Base-by-base conservation (phyloP, 176 grass and related monocot genomes). In the Eremochloa ophiuroides region DNA sequence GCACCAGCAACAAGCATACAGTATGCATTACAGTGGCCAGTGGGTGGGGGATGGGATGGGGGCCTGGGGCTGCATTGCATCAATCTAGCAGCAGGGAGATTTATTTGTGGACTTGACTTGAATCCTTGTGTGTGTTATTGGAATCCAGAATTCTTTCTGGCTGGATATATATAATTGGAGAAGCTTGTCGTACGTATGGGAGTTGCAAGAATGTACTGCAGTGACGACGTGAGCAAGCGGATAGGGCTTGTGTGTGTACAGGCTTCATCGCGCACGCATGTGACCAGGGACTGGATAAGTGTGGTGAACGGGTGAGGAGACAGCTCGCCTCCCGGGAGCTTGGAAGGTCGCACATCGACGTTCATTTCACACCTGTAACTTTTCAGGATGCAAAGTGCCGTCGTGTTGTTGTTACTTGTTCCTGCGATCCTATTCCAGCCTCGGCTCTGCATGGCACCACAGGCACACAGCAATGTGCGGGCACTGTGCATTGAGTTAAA, bases 251-350 rank as follows among this genome's bases (percentile, higher is more conserved):
- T 77, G 72, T 35, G 34, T 86, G 58, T 81, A 67, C 47, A 77
- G 26, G 23, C 47, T 74, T 31, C 29, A 7, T 34, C 62, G 8
- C 28, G 27, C 41, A 20, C 20, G 51, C 35, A n/a, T 5, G 38
- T 13, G 76, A 27, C 74, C 74, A 67, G 8, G 58, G 74, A 67
- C 9, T 29, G 80, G 80, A 74, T 83, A 88, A 88, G 86, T 37
- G 33, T 18, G 20, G 63, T 28, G 50, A 33, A 53, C 5, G 14
- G 34, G 18, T 31, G 60, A 68, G 82, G 71, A 76, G 42, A 75
- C 71, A 71, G 71, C 53, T 55, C 34, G 72, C 55, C 77, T 89
- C 87, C 82, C 20, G 77, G 71, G 82, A 76, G 18, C 69, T 56
- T 80, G 87, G 87, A 85, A 35, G 47, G 23, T 71, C 40, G 33